Evolutionary conservation across 768 basidiomycete species (phyloP).

Genomic region (Psilocybe subaeruginosa): DNA sequence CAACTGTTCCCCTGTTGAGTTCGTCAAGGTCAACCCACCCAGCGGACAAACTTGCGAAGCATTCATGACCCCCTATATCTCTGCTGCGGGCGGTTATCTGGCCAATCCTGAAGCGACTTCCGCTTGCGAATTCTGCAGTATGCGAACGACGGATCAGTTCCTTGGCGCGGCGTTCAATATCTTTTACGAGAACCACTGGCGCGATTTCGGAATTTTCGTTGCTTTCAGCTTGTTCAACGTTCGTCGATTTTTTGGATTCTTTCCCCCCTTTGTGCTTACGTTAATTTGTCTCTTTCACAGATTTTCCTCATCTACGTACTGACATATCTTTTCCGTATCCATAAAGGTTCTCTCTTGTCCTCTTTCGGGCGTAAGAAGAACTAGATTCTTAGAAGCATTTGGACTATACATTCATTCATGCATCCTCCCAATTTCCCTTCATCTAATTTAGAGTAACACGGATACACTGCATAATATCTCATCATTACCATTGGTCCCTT

Average conservation of each 20-base stretch:
- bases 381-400: no score
- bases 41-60: slow-evolving; percentile 52
- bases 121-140: slow-evolving; percentile 61
- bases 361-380: not conserved
- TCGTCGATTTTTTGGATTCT: not conserved
- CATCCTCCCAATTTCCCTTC: no score
- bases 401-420: no score
- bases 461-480: no score
- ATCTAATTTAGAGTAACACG: no score
- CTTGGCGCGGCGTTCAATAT: slow-evolving; percentile 55
- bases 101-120: slow-evolving; percentile 51
- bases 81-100: slow-evolving; percentile 56
- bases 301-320: not conserved
- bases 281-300: not conserved
- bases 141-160: slow-evolving; percentile 60
- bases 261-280: not conserved
- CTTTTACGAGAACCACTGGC: slow-evolving; percentile 54
- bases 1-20: slow-evolving; percentile 54
- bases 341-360: not conserved
- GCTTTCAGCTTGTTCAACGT: slow-evolving; percentile 21
- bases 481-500: no score
- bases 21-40: slow-evolving; percentile 55
- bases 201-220: slow-evolving; percentile 54
- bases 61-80: slow-evolving; percentile 56
- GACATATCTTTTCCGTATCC: not conserved